Conservation (phyloP, 2,329 filamentous ascomycete species). For the Periconia sp. region DNA sequence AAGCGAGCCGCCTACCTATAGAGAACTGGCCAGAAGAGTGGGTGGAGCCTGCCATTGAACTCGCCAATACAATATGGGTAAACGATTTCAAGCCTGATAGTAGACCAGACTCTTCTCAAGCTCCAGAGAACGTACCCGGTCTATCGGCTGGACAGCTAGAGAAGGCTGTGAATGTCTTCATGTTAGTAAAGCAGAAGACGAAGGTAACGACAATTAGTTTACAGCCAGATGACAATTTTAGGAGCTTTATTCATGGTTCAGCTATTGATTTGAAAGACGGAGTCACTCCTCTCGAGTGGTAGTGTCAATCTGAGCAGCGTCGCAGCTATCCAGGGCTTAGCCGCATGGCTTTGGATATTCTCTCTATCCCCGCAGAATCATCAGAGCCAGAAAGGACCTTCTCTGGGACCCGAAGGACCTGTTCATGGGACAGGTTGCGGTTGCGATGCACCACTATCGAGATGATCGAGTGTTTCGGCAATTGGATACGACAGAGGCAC, state of each 20-base stretch:
- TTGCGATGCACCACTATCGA: no score
- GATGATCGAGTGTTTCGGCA: no score
- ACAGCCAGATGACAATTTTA: not conserved
- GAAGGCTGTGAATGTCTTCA: not conserved
- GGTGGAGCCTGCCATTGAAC: not conserved
- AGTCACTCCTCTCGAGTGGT: slow-evolving; percentile 4
- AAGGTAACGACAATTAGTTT: not conserved
- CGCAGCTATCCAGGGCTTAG: slow-evolving; percentile 1
- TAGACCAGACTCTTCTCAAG: not conserved
- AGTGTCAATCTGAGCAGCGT: slow-evolving; percentile 1
- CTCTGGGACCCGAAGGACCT: no score
- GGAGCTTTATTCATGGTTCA: not conserved
- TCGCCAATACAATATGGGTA: not conserved
- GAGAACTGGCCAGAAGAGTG: slow-evolving; percentile 2
- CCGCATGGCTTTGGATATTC: slow-evolving; percentile 1
- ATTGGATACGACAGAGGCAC: no score
- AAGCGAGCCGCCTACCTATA: slow-evolving; percentile 1
- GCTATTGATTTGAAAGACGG: not conserved
- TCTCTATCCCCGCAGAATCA: no score
- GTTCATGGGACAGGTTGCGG: no score
- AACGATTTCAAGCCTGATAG: not conserved
- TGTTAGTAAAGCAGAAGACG: not conserved
- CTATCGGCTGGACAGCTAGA: not conserved
- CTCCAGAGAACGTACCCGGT: not conserved
- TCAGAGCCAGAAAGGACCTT: no score